Conservation (phyloP, 441 rosid species). For the Erysimum cheiri region DNA sequence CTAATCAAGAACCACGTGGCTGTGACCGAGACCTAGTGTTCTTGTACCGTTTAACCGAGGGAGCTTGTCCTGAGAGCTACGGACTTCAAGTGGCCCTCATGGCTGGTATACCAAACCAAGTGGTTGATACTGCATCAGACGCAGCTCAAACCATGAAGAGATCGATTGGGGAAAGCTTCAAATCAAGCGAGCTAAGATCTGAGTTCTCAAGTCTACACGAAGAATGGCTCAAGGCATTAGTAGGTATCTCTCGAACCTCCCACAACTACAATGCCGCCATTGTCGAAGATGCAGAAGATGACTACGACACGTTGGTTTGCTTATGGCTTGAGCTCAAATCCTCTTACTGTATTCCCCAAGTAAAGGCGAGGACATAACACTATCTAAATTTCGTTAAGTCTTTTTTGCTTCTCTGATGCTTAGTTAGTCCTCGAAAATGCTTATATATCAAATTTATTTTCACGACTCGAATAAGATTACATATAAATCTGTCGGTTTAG, state of each 20-base stretch:
- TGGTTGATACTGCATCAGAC: conserved; percentile 68
- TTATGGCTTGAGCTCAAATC: conserved; percentile 85
- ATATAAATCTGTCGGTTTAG: not conserved
- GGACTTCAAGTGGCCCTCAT: conserved; percentile 90
- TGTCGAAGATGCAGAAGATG: conserved; percentile 54
- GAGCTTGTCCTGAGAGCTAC: conserved; percentile 96
- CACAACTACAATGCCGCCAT: conserved; percentile 17
- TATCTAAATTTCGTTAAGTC: not conserved
- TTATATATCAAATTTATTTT: not conserved
- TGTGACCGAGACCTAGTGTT: conserved; percentile 67
- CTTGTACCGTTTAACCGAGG: conserved; percentile 77
- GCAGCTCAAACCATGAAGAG: conserved; percentile 75
- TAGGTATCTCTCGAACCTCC: conserved; percentile 46
- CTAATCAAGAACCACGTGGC: conserved; percentile 41
- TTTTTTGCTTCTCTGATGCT: conserved; percentile 2
- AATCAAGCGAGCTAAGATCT: conserved; percentile 77
- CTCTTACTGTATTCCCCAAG: conserved; percentile 32
- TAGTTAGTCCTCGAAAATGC: not conserved
- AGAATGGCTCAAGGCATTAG: conserved; percentile 73
- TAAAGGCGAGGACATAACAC: conserved; percentile 13
- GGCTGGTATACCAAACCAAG: conserved; percentile 92
- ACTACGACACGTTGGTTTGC: conserved; percentile 73
- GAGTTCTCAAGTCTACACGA: conserved; percentile 92
- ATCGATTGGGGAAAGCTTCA: conserved; percentile 72
- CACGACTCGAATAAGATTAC: not conserved